Evolutionary conservation across 2,329 filamentous ascomycete genomes (phyloP), one percentile per base, ranked within the genome.

Genomic region (Colletotrichum destructivum): DNA sequence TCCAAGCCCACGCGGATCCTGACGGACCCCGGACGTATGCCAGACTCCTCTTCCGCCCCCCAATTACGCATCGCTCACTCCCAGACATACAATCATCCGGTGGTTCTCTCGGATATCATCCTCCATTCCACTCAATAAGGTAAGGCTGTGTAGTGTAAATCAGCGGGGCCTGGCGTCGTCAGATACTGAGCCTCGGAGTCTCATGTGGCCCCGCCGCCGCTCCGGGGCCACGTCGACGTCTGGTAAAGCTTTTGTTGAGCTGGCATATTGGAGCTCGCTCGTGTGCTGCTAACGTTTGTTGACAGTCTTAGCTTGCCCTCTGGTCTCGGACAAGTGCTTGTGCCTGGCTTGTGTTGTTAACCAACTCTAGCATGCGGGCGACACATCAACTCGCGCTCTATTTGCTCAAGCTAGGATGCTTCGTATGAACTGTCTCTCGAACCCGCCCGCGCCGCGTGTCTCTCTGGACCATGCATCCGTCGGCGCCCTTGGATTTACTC

Each of bases 101-200:
- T 38, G 55, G 35, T 42, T 57, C 31, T 59, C 26, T 49, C 16
- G 40, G 54, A 69, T 42, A 46, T 61, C 65, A 38, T 38, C 35
- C 35, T 56, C 8, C 69, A 69, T 63, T 71, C 66, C 69, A 72
- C 69, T 59, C 65, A 72, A 59, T 69, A 69, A 71, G 59, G 38
- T 68, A 46, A 42, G 49, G 9, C 51, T 11, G 38, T 54, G 31
- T 52, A 18, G 12, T 63, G 46, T 69, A 59, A 69, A 64, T 60
- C 66, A 64, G 69, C 59, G 64, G 61, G 57, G 64, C 46, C 65
- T 57, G 35, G 52, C 55, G 61, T 42, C 44, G 55, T 44, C 55
- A 23, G 54, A 55, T 42, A 59, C 35, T 21, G 63, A 67, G 63
- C 62, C 18, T 67, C 68, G 47, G 67, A 47, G 47, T 60, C 55